These are phyloP conservation scores for Mortierella sp. DNA, from an alignment of 371 early-diverging fungal species.

Conservation along the genomic window DNA sequence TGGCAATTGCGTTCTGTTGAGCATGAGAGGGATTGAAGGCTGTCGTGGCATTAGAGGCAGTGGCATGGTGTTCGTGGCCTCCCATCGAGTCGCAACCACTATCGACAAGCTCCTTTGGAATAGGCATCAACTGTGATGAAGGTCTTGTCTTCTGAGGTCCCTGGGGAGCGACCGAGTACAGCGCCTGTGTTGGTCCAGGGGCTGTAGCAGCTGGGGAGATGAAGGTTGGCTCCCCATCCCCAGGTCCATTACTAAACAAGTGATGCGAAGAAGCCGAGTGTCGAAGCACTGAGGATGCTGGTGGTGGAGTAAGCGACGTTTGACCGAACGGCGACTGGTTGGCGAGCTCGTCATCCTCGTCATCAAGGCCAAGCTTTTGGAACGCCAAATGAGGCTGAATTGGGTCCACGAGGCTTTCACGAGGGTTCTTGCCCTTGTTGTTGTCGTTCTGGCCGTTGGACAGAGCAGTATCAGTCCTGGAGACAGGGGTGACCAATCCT, in stretches of 20 bases:
- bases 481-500: conserved; percentile 31
- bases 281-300: conserved; percentile 38
- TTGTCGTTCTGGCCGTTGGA: conserved; percentile 18
- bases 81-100: conserved; percentile 37
- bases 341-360: conserved; percentile 4
- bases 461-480: conserved; percentile 27
- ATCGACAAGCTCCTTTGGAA: conserved; percentile 30
- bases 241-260: conserved; percentile 1
- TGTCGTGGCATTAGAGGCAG: conserved; percentile 29
- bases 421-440: conserved; percentile 9
- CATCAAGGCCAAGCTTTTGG: conserved; percentile 19
- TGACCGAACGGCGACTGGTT: conserved; percentile 15
- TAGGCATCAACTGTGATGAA: conserved; percentile 34
- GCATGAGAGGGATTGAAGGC: too few species aligned
- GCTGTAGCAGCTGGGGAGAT: conserved; percentile 10
- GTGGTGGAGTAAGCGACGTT: conserved; percentile 43
- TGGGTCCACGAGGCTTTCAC: conserved; percentile 46
- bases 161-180: background rate
- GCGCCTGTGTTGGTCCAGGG: background rate
- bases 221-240: conserved; percentile 18
- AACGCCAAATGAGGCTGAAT: conserved; percentile 8
- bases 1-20: too few species aligned
- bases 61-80: conserved; percentile 26
- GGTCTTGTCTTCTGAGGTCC: conserved; percentile 15
- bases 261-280: conserved; percentile 27